Percentiles rank a stretch among this genome's conserved stretches.
These are phyloP conservation scores for Erigeron philadelphicus DNA, from an alignment of 140 eudicot genomes.

Conservation along the genomic window DNA sequence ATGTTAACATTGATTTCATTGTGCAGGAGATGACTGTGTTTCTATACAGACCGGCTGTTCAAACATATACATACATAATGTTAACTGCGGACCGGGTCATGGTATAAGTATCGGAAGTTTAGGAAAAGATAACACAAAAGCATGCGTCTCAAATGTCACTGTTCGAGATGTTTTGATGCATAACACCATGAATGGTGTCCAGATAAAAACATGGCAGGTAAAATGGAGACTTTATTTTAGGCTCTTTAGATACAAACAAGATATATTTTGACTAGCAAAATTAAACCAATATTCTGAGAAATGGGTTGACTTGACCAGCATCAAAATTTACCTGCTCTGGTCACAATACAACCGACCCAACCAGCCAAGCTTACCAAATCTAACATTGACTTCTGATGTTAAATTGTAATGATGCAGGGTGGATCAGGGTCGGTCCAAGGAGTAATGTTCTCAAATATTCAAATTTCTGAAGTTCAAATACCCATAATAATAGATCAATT, in stretches of 20 bases:
- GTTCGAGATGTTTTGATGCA: constrained; percentile 51
- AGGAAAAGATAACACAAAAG: constrained; percentile 69
- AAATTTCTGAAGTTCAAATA: constrained; percentile 55
- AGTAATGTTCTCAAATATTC: constrained; percentile 63
- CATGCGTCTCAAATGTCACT: constrained; percentile 71
- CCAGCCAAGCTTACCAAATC: no score
- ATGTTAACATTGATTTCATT: not conserved
- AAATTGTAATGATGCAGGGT: constrained; percentile 45
- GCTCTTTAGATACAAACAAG: not conserved
- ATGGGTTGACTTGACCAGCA: not conserved
- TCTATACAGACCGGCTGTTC: constrained; percentile 83
- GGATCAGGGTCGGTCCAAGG: constrained; percentile 75
- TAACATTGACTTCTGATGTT: constrained; percentile 17
- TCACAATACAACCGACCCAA: no score
- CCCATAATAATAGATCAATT: constrained; percentile 74
- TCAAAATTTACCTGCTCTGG: no score
- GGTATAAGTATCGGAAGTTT: constrained; percentile 81
- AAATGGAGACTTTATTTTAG: not conserved
- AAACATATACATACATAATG: constrained; percentile 50
- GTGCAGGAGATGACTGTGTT: constrained; percentile 75
- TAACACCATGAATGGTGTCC: constrained; percentile 67
- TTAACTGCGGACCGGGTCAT: constrained; percentile 84
- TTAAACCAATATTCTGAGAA: not conserved
- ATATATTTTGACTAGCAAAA: not conserved
- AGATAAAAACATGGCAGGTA: constrained; percentile 97